Evolutionary conservation across 2,329 filamentous ascomycete genomes (phyloP).

Genomic region (Fusarium sp.): DNA sequence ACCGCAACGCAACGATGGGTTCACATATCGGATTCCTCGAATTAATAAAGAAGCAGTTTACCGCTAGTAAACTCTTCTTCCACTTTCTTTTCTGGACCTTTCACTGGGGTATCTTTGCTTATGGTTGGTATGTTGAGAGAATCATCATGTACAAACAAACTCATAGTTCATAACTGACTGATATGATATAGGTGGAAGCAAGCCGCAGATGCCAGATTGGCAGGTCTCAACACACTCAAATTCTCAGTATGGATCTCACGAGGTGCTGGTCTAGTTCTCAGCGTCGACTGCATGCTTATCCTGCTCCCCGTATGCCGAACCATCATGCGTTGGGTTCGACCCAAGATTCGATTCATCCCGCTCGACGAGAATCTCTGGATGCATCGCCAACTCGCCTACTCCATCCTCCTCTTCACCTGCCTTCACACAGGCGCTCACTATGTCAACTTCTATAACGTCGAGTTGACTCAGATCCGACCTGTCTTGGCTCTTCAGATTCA

Average conservation of each 20-base stretch:
- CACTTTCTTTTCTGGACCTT: constrained; percentile 83
- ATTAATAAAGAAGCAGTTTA: constrained; percentile 71
- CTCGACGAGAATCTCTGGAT: constrained; percentile 99
- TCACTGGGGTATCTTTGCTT: constrained; percentile 81
- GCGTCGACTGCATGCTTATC: constrained; percentile 86
- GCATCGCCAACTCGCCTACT: constrained; percentile 92
- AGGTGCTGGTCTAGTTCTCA: constrained; percentile 87
- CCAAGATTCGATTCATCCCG: constrained; percentile 87
- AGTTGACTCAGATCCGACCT: constrained; percentile 82
- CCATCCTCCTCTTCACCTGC: constrained; percentile 82
- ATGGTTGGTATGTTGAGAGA: constrained; percentile 76
- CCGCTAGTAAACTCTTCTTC: constrained; percentile 77
- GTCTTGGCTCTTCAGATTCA: constrained; percentile 88
- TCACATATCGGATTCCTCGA: constrained; percentile 54
- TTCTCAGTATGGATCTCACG: constrained; percentile 97
- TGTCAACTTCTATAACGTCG: constrained; percentile 98
- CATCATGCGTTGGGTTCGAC: constrained; percentile 82
- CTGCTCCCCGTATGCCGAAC: constrained; percentile 95
- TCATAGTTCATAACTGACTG: background rate
- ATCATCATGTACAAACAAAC: background rate
- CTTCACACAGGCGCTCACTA: constrained; percentile 86
- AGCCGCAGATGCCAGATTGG: constrained; percentile 70
- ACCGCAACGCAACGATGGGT: constrained; percentile 46
- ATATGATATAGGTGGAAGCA: constrained; percentile 77
- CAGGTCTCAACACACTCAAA: constrained; percentile 79